Percentiles rank a stretch among this genome's conserved stretches.
These are phyloP conservation scores for Curvularia lunata DNA, from an alignment of 2,329 filamentous ascomycete genomes.

Conservation along the genomic window DNA sequence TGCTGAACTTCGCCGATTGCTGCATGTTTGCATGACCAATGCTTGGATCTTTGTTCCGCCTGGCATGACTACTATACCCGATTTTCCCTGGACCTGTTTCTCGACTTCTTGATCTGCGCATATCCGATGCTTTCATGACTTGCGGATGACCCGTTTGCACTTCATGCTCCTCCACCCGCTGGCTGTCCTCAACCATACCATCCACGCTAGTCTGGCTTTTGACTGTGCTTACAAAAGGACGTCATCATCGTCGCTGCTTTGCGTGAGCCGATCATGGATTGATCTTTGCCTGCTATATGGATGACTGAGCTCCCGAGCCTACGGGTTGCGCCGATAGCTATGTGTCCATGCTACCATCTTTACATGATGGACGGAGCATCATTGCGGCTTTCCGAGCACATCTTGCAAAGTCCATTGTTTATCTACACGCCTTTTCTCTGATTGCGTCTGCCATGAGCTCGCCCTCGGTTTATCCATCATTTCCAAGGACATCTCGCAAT, in stretches of 20 bases:
- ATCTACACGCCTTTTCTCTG: slow-evolving; percentile 1
- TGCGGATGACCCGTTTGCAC: slow-evolving; percentile 31
- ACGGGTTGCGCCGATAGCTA: slow-evolving; percentile 1
- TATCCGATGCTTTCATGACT: slow-evolving; percentile 24
- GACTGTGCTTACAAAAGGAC: slow-evolving; percentile 5
- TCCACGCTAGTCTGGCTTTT: slow-evolving; percentile 12
- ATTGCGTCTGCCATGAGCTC: slow-evolving; percentile 6
- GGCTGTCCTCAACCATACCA: slow-evolving; percentile 10
- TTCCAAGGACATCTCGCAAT: neutral
- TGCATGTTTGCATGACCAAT: slow-evolving; percentile 49
- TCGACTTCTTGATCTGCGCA: slow-evolving; percentile 32
- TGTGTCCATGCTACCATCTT: slow-evolving; percentile 2
- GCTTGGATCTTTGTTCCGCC: slow-evolving; percentile 32
- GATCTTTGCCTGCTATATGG: slow-evolving; percentile 19
- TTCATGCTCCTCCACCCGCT: slow-evolving; percentile 17
- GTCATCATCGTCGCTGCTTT: slow-evolving; percentile 16
- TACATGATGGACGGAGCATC: slow-evolving; percentile 3
- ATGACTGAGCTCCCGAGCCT: slow-evolving; percentile 11
- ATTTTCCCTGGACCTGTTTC: slow-evolving; percentile 23
- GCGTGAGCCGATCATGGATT: slow-evolving; percentile 24
- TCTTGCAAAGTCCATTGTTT: slow-evolving; percentile 2
- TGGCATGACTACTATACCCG: slow-evolving; percentile 33
- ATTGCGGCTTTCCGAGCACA: neutral
- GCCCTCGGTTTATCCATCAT: slow-evolving; percentile 4
- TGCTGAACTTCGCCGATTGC: slow-evolving; percentile 47